Evolutionary conservation across 2,329 filamentous ascomycete genomes (phyloP), one percentile per base, ranked within the genome.

Genomic region (Hysterium pulicare): DNA sequence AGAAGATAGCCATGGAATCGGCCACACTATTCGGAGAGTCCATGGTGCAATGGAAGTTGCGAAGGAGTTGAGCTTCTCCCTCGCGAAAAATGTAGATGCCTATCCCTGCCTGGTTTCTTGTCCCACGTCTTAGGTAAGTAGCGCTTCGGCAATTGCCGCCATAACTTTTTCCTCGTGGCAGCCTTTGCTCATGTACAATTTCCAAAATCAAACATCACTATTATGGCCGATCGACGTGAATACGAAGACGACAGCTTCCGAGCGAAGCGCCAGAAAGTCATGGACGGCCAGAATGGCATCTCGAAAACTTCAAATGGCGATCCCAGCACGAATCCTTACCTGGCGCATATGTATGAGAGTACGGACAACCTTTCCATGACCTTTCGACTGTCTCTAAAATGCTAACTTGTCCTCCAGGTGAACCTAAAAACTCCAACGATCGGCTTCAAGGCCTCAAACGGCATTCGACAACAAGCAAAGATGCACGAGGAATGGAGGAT

Each of bases 401-500:
- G 30, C 45, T 50, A 19, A 50, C 34, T 19, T 16, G 22, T 22
- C 13, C n/a, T 9, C 32, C 37, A 53, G 48, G 46, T 24, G 43
- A 44, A 7, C 21, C 44, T 33, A 44, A 47, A 33, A 51, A 49
- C 48, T 48, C 45, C 77, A 36, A 73, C 31, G 32, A 48, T 34
- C 46, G 41, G 16, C 59, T 95, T 43, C 74, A 77, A 32, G 74
- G 77, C 45, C 82, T 96, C 69, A 81, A 79, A 67, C 82, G 87
- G 52, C 90, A 95, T 67, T 71, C 82, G 44, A 94, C 90, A 1
- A 97, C 90, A 2, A 82, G 89, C 4, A 74, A 77, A 48, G 78
- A 89, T 70, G 90, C 89, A 3, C 70, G 75, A 51, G 72, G 75
- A 57, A 85, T 84, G 2, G 93, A 98, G 71, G 82, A 95, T 70